Evolutionary conservation across 352 stramenopile genomes (phyloP).

Genomic region (Globisporangium irregulare): DNA sequence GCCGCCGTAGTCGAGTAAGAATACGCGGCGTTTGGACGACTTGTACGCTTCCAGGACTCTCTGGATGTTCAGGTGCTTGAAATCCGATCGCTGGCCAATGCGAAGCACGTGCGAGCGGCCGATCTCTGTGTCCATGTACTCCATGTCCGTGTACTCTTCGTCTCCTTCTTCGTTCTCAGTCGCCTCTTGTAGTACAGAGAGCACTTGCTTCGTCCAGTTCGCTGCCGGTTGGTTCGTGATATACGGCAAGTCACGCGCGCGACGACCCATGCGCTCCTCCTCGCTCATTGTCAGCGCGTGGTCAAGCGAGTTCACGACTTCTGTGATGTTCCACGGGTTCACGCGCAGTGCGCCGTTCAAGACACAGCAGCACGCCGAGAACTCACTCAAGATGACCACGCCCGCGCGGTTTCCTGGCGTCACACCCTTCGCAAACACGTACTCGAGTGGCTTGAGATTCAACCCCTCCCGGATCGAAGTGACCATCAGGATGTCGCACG

Average conservation of each 20-base stretch:
- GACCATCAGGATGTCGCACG: conserved; percentile 95
- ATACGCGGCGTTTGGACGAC: conserved; percentile 86
- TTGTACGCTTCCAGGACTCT: conserved; percentile 87
- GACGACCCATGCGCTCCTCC: conserved; percentile 86
- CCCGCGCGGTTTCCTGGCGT: conserved; percentile 67
- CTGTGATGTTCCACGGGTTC: conserved; percentile 97
- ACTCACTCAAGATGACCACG: conserved; percentile 96
- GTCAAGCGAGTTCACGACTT: conserved; percentile 89
- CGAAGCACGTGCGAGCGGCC: conserved; percentile 70
- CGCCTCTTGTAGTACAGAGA: conserved; percentile 83
- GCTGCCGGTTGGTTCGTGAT: conserved; percentile 91
- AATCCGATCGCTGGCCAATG: conserved; percentile 65
- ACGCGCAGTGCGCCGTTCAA: conserved; percentile 95
- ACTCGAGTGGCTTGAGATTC: conserved; percentile 97
- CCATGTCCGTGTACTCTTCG: conserved; percentile 79
- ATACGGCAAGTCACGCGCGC: conserved; percentile 95
- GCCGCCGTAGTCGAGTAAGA: conserved; percentile 97
- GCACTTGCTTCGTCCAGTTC: conserved; percentile 96
- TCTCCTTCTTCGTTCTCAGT: conserved; percentile 66
- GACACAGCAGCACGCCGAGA: conserved; percentile 94
- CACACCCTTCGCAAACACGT: conserved; percentile 84
- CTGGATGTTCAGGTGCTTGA: conserved; percentile 81
- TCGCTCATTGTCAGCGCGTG: conserved; percentile 92
- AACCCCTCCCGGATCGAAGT: conserved; percentile 97
- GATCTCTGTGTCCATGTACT: conserved; percentile 88